phyloP scores from a whole-genome alignment of 352 stramenopile genomes.

The Globisporangium paddicum region DNA sequence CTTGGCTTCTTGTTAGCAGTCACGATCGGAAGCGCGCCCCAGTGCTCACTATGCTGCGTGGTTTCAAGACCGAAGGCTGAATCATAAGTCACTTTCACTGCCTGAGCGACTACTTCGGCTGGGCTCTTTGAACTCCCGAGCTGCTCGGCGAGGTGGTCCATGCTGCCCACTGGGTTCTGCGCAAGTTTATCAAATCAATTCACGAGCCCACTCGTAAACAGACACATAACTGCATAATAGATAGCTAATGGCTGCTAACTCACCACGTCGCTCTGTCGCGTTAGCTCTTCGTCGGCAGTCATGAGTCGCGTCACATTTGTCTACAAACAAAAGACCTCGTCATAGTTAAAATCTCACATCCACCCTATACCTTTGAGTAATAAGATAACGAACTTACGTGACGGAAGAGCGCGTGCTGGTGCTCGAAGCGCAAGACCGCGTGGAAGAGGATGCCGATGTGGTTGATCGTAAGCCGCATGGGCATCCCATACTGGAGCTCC shows the following conservation, averaged over 20 bases:
- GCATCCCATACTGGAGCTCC: slow-evolving; percentile 44
- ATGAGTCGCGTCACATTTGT: slow-evolving; percentile 7
- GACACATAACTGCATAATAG: too few species aligned
- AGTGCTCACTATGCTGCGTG: not conserved
- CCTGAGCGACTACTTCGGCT: slow-evolving; percentile 36
- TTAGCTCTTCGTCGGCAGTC: not conserved
- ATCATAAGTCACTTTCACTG: not conserved
- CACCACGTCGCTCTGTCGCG: not conserved
- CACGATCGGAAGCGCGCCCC: not conserved
- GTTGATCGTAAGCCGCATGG: slow-evolving; percentile 47
- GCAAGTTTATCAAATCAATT: not conserved
- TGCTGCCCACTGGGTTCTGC: slow-evolving; percentile 31
- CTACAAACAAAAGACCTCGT: not conserved
- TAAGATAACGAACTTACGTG: slow-evolving; percentile 25
- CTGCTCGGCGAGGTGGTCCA: slow-evolving; percentile 41
- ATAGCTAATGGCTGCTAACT: not conserved
- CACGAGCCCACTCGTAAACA: not conserved
- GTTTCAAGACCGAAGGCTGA: not conserved
- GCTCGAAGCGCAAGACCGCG: slow-evolving; percentile 44
- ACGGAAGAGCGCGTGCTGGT: slow-evolving; percentile 46
- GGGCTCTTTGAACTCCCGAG: slow-evolving; percentile 29
- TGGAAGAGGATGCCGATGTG: slow-evolving; percentile 56
- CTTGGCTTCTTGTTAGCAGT: not conserved
- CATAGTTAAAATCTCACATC: not conserved
- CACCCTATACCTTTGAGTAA: too few species aligned